Conservation (phyloP, 2,329 filamentous ascomycete species). For the Monilinia aucupariae region DNA sequence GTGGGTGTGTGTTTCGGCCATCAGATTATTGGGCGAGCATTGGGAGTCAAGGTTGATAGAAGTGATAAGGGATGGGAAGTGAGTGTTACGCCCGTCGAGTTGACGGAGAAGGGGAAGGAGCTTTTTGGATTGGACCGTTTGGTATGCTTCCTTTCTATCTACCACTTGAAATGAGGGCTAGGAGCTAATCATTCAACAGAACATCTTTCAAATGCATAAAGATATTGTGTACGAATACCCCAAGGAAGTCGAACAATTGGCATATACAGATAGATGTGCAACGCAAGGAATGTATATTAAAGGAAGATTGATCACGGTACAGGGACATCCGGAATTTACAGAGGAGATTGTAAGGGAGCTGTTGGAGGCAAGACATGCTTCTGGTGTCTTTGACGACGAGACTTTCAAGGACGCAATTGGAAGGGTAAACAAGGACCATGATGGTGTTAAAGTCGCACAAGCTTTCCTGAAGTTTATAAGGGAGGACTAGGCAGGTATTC, state of each 20-base stretch:
- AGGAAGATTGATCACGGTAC: conserved; percentile 64
- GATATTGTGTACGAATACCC: conserved; percentile 68
- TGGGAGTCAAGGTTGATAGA: conserved; percentile 61
- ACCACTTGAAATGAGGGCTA: background rate
- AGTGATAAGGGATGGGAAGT: conserved; percentile 74
- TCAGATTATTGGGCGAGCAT: conserved; percentile 71
- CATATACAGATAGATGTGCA: conserved; percentile 58
- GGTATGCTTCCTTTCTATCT: conserved; percentile 35
- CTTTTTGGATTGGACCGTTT: conserved; percentile 62
- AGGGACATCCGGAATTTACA: conserved; percentile 83
- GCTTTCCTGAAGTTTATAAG: conserved; percentile 73
- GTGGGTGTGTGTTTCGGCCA: conserved; percentile 84
- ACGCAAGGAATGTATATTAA: conserved; percentile 77
- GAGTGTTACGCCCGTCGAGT: conserved; percentile 62
- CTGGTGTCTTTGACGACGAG: conserved; percentile 65
- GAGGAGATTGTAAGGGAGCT: conserved; percentile 65
- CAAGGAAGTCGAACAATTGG: conserved; percentile 55
- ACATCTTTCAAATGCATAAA: conserved; percentile 80
- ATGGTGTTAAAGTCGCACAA: conserved; percentile 69
- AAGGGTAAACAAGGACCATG: conserved; percentile 63
- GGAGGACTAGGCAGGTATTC: conserved; percentile 40
- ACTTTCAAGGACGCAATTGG: conserved; percentile 63
- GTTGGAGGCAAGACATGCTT: conserved; percentile 55
- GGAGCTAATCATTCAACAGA: conserved; percentile 39
- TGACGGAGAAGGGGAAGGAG: conserved; percentile 65